Evolutionary conservation across 2,329 filamentous ascomycete genomes (phyloP).

Genomic region (Sarocladiaceae sp.): DNA sequence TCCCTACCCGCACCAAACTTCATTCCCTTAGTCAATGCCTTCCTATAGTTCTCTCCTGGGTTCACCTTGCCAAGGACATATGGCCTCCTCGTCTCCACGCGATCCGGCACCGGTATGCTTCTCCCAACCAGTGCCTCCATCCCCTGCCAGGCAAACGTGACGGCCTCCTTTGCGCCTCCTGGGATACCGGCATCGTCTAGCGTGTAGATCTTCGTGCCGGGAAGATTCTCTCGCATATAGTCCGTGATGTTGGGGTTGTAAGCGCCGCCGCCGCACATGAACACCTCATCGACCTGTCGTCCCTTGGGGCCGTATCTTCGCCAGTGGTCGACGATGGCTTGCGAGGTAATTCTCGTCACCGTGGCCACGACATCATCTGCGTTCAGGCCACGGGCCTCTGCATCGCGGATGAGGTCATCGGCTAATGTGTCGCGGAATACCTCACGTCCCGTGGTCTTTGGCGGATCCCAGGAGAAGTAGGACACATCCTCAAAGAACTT

Average conservation of each 20-base stretch:
- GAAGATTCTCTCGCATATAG: slow-evolving; percentile 43
- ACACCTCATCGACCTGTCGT: slow-evolving; percentile 39
- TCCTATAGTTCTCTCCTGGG: slow-evolving; percentile 47
- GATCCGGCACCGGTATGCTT: slow-evolving; percentile 44
- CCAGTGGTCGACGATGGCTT: slow-evolving; percentile 38
- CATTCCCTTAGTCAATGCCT: background rate
- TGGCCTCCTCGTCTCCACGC: slow-evolving; percentile 41
- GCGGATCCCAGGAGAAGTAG: slow-evolving; percentile 35
- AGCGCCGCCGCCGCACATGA: slow-evolving; percentile 54
- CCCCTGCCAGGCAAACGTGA: slow-evolving; percentile 47
- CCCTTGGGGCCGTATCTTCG: slow-evolving; percentile 28
- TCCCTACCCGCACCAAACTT: background rate
- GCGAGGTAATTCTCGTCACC: slow-evolving; percentile 41
- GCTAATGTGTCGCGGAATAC: slow-evolving; percentile 42
- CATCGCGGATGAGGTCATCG: slow-evolving; percentile 33
- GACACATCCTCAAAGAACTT: slow-evolving; percentile 16
- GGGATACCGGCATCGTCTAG: slow-evolving; percentile 50
- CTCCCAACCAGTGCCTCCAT: slow-evolving; percentile 53
- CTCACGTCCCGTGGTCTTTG: slow-evolving; percentile 42
- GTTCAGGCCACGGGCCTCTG: slow-evolving; percentile 26
- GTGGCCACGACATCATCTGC: slow-evolving; percentile 40
- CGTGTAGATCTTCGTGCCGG: slow-evolving; percentile 41
- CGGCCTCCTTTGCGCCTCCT: slow-evolving; percentile 48
- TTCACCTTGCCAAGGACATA: slow-evolving; percentile 50
- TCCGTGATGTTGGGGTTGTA: slow-evolving; percentile 51